Evolutionary conservation across 768 basidiomycete genomes (phyloP), one percentile per base, ranked within the genome.

Genomic region (Suillus clintonianus): DNA sequence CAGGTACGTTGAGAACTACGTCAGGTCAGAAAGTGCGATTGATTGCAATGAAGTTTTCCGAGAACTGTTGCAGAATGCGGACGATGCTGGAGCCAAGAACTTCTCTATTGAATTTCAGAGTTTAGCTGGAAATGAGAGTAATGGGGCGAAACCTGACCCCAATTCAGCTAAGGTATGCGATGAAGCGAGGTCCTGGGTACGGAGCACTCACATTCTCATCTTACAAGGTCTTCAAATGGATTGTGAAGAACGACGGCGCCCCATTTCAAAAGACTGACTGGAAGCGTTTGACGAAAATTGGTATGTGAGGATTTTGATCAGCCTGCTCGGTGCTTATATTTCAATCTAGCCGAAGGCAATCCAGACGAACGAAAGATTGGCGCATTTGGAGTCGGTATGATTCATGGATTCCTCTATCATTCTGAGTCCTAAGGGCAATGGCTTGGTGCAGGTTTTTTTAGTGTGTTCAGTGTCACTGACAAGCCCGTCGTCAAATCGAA

Each of bases 61-160:
- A 56, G 86, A 86, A 67, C 74, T 87, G 24, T 70, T 86, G 10
- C 85, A 86, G 69, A 87, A 87, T 69, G 83, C 86, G 11, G 84
- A 85, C 65, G 84, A 86, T 72, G 84, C 79, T 1, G 75, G 72
- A 1, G 74, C 80, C 1, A 69, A 63, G 22, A 64, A 48, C 0
- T 73, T 81, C 13, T 71, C 80, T 62, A 68, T 83, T 4, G 73
- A 72, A 45, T 82, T 82, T 62, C 67, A 74, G 47, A 78, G 45
- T 65, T 42, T 75, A 0, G 36, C 58, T 39, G 58, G 58, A 55
- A 64, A 10, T 50, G 27, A 64, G 37, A 55, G 60, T 27, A 37
- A 54, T 60, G 59, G 27, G 22, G 39, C 22, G 30, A 32, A 30
- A 19, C 22, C 30, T 19, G 60, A 11, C 5, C 19, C 24, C 24